Percentiles rank a stretch among this genome's conserved stretches.
phyloP scores from a whole-genome alignment of 179 eudicot genomes.

The Vitellaria paradoxa region DNA sequence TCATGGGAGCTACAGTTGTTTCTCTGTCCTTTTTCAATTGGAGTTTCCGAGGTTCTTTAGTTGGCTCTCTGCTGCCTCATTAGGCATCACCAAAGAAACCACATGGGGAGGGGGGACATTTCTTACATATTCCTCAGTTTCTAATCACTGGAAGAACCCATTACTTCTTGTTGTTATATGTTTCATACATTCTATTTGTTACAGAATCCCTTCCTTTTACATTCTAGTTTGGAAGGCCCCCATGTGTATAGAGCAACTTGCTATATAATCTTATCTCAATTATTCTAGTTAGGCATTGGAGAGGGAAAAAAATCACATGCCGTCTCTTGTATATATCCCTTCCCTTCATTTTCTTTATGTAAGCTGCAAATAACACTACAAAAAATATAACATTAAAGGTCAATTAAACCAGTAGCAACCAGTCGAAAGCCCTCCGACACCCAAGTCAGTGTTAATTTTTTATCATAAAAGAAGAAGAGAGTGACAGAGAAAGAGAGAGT shows the following conservation, averaged over 20 bases:
- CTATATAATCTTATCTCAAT: too few relatives aligned
- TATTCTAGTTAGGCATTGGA: too few relatives aligned
- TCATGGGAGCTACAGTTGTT: slow-evolving; percentile 21
- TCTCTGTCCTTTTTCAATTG: slow-evolving; percentile 25
- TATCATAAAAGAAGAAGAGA: too few relatives aligned
- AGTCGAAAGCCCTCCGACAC: too few relatives aligned
- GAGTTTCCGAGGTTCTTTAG: slow-evolving; percentile 10
- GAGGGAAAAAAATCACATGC: too few relatives aligned
- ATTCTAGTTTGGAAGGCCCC: not conserved
- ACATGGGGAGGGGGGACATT: slow-evolving; percentile 29
- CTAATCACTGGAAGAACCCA: slow-evolving; percentile 27
- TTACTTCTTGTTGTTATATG: slow-evolving; percentile 22
- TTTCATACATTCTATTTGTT: not conserved
- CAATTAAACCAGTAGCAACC: too few relatives aligned
- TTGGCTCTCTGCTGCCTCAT: not conserved
- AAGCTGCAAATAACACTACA: too few relatives aligned
- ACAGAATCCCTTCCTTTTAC: not conserved
- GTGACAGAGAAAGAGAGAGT: too few relatives aligned
- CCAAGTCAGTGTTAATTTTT: too few relatives aligned
- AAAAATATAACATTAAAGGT: too few relatives aligned
- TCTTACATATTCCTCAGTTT: slow-evolving; percentile 16
- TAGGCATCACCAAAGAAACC: slow-evolving; percentile 24
- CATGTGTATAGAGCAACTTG: not conserved
- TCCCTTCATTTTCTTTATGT: too few relatives aligned
- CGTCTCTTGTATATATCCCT: too few relatives aligned